Evolutionary conservation across 2,329 filamentous ascomycete genomes (phyloP).

Genomic region (Xylaria sp.): DNA sequence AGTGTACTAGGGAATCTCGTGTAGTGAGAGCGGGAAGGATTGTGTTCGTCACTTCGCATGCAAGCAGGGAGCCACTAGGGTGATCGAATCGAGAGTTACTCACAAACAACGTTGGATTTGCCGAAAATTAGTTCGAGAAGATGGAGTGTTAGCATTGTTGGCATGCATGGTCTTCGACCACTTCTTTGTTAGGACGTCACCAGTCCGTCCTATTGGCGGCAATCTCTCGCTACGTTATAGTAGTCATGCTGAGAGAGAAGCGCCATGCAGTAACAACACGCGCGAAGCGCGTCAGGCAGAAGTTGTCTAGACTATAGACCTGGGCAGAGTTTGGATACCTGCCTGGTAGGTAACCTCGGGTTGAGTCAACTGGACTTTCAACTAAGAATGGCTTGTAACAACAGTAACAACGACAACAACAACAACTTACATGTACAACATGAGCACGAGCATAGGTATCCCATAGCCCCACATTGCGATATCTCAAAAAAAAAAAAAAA

Average conservation of each 20-base stretch:
- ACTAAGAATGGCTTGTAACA: too few relatives aligned
- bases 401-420: too few relatives aligned
- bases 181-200: constrained; percentile 4
- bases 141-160: constrained; percentile 28
- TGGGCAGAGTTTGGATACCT: background rate
- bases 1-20: background rate
- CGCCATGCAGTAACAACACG: constrained; percentile 34
- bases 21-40: constrained; percentile 22
- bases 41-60: constrained; percentile 4
- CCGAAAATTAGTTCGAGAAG: constrained; percentile 20
- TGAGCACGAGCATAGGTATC: too few relatives aligned
- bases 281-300: constrained; percentile 31
- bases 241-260: constrained; percentile 22
- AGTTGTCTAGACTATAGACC: background rate
- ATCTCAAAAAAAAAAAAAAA: too few relatives aligned
- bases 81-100: constrained; percentile 8
- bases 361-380: background rate
- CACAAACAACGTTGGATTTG: background rate
- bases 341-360: background rate
- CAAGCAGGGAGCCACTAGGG: constrained; percentile 9
- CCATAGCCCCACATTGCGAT: background rate
- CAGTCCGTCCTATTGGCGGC: constrained; percentile 26
- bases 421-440: too few relatives aligned
- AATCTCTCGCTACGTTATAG: constrained; percentile 20
- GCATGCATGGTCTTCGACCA: constrained; percentile 7